A percentile compares a stretch with the other conserved stretches of the same genome.
phyloP scores from a whole-genome alignment of 257 asterid species.

The Anisodus acutangulus region DNA sequence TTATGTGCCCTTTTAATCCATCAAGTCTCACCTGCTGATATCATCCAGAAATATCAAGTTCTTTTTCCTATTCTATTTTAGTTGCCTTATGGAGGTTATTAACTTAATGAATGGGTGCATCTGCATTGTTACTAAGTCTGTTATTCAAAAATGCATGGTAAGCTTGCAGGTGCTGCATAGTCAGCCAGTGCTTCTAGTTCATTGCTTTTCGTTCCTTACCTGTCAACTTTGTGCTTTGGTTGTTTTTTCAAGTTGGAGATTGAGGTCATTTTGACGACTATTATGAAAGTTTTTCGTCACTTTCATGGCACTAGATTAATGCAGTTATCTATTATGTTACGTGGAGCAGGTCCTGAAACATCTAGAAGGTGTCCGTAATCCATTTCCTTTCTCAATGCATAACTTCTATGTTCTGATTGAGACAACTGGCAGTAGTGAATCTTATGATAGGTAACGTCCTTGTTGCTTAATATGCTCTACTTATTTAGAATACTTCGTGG shows the following conservation, averaged over 20 bases:
- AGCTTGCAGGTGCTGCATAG: conserved; percentile 6
- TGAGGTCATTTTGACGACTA: neutral
- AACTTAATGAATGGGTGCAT: neutral
- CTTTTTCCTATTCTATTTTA: conserved; percentile 12
- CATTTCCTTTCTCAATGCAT: conserved; percentile 82
- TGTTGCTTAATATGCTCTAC: conserved; percentile 31
- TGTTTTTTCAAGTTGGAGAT: neutral
- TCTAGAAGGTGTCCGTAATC: conserved; percentile 93
- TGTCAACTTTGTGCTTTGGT: conserved; percentile 17
- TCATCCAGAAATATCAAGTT: neutral
- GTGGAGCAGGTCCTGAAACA: conserved; percentile 80
- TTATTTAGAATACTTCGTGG: neutral
- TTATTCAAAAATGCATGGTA: conserved; percentile 15
- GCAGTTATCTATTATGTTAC: conserved; percentile 26
- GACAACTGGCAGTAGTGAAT: conserved; percentile 92
- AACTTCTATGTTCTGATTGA: conserved; percentile 89
- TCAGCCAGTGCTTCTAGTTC: neutral
- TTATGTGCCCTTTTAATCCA: conserved; percentile 16
- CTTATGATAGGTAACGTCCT: conserved; percentile 81
- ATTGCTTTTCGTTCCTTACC: neutral
- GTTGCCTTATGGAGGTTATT: neutral
- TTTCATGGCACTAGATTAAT: conserved; percentile 14
- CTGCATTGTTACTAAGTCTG: neutral
- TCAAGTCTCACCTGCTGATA: conserved; percentile 26
- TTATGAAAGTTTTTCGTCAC: neutral